These are phyloP conservation scores for Colletotrichum endophyticum DNA, from an alignment of 2,329 filamentous ascomycete species.

Conservation along the genomic window DNA sequence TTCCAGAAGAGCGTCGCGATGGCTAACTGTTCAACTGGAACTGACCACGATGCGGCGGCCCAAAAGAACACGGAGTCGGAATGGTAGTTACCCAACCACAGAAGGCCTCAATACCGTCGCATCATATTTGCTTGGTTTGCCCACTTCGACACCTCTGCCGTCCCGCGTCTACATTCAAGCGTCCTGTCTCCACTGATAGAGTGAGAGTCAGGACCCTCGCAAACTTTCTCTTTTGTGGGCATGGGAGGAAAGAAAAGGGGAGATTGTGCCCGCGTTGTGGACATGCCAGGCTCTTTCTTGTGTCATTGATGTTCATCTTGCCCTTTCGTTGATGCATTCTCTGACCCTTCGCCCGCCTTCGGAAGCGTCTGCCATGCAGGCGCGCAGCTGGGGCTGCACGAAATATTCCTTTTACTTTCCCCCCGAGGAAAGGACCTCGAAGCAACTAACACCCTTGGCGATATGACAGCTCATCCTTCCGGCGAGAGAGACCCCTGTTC, in stretches of 20 bases:
- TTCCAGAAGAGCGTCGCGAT: background rate
- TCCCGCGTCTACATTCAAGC: background rate
- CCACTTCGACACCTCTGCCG: background rate
- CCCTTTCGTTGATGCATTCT: background rate
- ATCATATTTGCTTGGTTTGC: background rate
- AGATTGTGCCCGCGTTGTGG: background rate
- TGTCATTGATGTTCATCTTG: background rate
- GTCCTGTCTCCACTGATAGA: background rate
- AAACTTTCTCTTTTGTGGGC: background rate
- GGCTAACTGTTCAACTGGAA: background rate
- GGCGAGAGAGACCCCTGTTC: background rate
- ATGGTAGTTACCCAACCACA: background rate
- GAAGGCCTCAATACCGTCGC: background rate
- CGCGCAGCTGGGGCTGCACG: background rate
- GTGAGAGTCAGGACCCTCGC: background rate
- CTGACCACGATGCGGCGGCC: background rate
- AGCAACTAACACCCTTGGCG: background rate
- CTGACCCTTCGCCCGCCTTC: background rate
- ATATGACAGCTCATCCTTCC: slow-evolving; percentile 6
- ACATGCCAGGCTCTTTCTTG: background rate
- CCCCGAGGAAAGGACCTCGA: background rate
- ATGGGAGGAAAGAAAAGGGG: background rate
- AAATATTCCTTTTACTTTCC: background rate
- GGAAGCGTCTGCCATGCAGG: background rate
- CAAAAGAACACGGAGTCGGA: background rate